These are phyloP conservation scores for Metschnikowia shivogae DNA, from an alignment of 805 yeast genomes.

Conservation along the genomic window DNA sequence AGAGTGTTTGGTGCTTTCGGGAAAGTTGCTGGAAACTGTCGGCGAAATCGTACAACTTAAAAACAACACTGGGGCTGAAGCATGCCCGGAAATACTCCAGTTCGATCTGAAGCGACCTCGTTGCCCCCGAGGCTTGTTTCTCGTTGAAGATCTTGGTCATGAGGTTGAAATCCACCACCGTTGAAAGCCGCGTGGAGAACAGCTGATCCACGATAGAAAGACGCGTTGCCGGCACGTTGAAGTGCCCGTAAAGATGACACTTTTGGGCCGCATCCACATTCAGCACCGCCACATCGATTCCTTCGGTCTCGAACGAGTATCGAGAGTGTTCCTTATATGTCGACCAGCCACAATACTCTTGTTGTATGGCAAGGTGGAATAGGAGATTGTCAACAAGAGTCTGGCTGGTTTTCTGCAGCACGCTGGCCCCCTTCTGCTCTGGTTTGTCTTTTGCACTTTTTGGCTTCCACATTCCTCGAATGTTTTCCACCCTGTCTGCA, in stretches of 20 bases:
- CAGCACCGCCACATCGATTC: slow-evolving; percentile 25
- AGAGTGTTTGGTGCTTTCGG: not conserved
- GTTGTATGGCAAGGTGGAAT: slow-evolving; percentile 22
- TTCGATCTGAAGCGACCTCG: slow-evolving; percentile 50
- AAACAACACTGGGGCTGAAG: slow-evolving; percentile 48
- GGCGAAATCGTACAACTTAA: slow-evolving; percentile 32
- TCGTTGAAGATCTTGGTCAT: slow-evolving; percentile 41
- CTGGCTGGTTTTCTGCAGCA: too few species aligned
- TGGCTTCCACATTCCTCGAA: slow-evolving; percentile 5
- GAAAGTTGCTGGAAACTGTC: slow-evolving; percentile 20
- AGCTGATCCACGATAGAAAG: slow-evolving; percentile 36
- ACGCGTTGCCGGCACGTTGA: slow-evolving; percentile 40
- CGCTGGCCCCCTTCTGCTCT: not conserved
- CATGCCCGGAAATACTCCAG: slow-evolving; percentile 58
- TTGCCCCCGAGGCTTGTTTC: slow-evolving; percentile 16
- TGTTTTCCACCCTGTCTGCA: slow-evolving; percentile 5
- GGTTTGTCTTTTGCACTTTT: not conserved
- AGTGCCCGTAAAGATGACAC: slow-evolving; percentile 33
- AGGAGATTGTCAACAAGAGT: slow-evolving; percentile 9
- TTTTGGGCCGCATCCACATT: slow-evolving; percentile 5
- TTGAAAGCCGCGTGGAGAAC: slow-evolving; percentile 40
- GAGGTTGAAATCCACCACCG: slow-evolving; percentile 42
- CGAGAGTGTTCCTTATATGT: slow-evolving; percentile 29
- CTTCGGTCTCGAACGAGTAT: slow-evolving; percentile 35
- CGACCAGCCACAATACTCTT: slow-evolving; percentile 36